phyloP scores from a whole-genome alignment of 306 rosid species.

The Oemleria cerasiformis region DNA sequence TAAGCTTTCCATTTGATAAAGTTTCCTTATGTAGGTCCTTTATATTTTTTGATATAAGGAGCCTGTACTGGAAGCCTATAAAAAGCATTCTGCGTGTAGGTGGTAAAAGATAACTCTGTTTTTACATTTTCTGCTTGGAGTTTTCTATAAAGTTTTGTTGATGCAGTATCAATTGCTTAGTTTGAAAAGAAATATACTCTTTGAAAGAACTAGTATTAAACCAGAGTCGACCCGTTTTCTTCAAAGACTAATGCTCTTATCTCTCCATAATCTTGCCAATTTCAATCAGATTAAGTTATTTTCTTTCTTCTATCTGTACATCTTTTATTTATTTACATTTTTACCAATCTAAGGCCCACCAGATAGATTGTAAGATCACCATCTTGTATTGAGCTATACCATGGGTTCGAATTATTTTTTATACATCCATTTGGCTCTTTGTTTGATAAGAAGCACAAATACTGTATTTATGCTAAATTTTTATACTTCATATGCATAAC shows the following conservation, averaged over 20 bases:
- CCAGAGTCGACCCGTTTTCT: background rate
- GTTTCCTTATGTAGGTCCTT: background rate
- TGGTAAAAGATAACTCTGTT: background rate
- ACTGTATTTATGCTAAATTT: background rate
- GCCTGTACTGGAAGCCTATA: background rate
- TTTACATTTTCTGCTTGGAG: background rate
- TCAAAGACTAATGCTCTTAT: background rate
- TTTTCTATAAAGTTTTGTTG: background rate
- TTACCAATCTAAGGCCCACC: background rate
- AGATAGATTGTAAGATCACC: background rate
- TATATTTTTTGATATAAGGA: background rate
- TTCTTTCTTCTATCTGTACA: background rate
- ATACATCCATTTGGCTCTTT: background rate
- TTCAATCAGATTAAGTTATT: background rate
- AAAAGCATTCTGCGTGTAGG: background rate
- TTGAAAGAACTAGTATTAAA: background rate
- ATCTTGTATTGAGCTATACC: background rate
- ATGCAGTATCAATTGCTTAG: background rate
- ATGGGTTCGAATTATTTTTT: background rate
- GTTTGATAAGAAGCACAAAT: constrained; percentile 3
- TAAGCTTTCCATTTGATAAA: background rate
- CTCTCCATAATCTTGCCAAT: background rate
- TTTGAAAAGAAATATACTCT: background rate
- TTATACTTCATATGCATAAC: background rate
- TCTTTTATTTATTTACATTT: background rate